Conservation (phyloP, 495 filamentous ascomycete genomes). For the Aspergillus kassunensis region DNA sequence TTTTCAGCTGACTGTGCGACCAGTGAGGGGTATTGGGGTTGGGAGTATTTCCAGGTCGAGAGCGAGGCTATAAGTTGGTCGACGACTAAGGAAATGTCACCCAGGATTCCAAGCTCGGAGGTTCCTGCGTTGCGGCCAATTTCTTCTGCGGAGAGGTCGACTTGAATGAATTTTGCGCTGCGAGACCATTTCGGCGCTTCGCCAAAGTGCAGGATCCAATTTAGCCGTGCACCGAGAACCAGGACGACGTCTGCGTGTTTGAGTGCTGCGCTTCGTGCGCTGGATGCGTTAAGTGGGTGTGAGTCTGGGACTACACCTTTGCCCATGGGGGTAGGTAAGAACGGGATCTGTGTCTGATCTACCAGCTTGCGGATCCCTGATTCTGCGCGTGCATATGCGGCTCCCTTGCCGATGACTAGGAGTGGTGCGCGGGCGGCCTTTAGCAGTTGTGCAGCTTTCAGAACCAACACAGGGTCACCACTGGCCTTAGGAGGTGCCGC, state of each 20-base stretch:
- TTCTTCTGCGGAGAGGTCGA: conserved; percentile 57
- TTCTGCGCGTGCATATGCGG: conserved; percentile 56
- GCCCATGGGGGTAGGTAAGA: conserved; percentile 62
- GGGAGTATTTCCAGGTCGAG: conserved; percentile 43
- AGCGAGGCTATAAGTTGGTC: conserved; percentile 43
- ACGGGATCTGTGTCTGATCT: conserved; percentile 48
- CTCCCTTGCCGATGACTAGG: conserved; percentile 59
- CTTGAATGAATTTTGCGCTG: conserved; percentile 52
- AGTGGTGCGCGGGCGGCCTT: conserved; percentile 51
- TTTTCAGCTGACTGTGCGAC: conserved; percentile 37
- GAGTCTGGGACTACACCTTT: conserved; percentile 59
- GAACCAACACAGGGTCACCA: conserved; percentile 41
- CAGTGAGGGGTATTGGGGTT: conserved; percentile 30
- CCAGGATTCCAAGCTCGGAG: conserved; percentile 45
- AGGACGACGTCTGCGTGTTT: conserved; percentile 57
- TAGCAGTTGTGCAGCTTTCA: conserved; percentile 44
- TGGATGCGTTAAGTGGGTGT: conserved; percentile 51
- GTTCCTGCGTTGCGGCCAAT: conserved; percentile 48
- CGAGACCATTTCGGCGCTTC: conserved; percentile 55
- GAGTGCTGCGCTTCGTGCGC: conserved; percentile 55
- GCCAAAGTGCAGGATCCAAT: conserved; percentile 65
- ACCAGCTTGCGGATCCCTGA: conserved; percentile 45
- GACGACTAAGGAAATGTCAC: conserved; percentile 51
- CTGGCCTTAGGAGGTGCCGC: conserved; percentile 39
- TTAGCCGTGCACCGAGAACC: conserved; percentile 56